Base-by-base conservation (phyloP, 2,329 filamentous ascomycete genomes). In the Hypoxylon sp. region DNA sequence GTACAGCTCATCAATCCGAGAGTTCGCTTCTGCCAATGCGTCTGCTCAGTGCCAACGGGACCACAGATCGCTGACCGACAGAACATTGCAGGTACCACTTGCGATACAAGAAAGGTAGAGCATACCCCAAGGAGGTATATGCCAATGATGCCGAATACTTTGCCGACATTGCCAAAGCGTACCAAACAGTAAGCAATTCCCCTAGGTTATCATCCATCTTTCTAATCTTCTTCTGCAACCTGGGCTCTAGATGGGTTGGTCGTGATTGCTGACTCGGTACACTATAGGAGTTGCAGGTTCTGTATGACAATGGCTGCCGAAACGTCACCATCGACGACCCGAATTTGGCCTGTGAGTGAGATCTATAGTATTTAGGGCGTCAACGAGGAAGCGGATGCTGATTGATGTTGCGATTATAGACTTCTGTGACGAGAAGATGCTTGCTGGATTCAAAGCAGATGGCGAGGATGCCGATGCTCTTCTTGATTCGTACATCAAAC, bases 361-460 rank as follows among this genome's bases (percentile, higher is more conserved):
- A n/a, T 20, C 8, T 2, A 3, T 14, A 27, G 17, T 13, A 37
- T 35, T 51, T 40, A 56, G 11, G 30, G 8, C 8, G 6, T 40
- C 17, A 10, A 14, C 20, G 14, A 49, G 22, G 31, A 11, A 35
- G 27, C 30, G 30, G n/a, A 46, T 27, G 33, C 63, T 60, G 30
- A 70, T 30, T 10, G 14, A 30, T 30, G 13, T n/a, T 20, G 11
- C 10, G 20, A 59, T 13, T 8, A 13, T 57, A 91, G 89, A 93
- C 79, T 93, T 93, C 80, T 93, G 91, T 80, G 91, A 89, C 22
- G 85, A 92, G 69, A 89, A 90, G 78, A 92, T 93, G 88, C 84
- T 92, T 44, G 82, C 87, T 37, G 91, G 91, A n/a, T 93, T 91
- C 86, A 86, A 88, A 68, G 85, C 85, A n/a, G 91, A 93, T 76